Conservation (phyloP, 768 basidiomycete species). For the Nidularia sp. region DNA sequence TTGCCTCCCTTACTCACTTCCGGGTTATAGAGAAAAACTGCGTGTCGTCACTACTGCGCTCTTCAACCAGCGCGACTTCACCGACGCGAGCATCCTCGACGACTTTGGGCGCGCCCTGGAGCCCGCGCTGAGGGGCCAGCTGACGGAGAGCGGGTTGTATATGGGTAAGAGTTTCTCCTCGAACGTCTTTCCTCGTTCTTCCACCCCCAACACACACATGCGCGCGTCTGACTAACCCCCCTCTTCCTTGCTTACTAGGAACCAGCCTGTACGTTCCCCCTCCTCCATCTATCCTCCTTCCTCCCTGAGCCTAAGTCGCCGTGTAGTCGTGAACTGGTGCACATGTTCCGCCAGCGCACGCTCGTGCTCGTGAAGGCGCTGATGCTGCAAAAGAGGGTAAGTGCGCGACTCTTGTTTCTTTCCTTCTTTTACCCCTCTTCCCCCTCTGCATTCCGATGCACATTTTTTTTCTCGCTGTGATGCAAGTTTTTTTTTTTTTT, state of each 20-base stretch:
- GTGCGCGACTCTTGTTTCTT: constrained; percentile 6
- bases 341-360: constrained; percentile 89
- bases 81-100: constrained; percentile 81
- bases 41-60: constrained; percentile 92
- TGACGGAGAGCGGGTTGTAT: constrained; percentile 91
- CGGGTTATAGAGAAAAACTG: constrained; percentile 67
- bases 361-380: constrained; percentile 92
- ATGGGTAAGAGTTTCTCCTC: constrained; percentile 45
- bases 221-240: too few species aligned
- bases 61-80: constrained; percentile 91
- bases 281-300: too few species aligned
- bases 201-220: too few species aligned
- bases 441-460: too few species aligned
- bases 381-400: constrained; percentile 88
- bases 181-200: too few species aligned
- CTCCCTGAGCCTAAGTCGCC: neutral
- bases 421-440: neutral
- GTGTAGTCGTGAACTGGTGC: constrained; percentile 81
- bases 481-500: too few species aligned
- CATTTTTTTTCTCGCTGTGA: too few species aligned
- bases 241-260: constrained; percentile 26
- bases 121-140: constrained; percentile 65
- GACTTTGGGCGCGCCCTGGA: constrained; percentile 83
- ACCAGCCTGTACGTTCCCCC: constrained; percentile 55
- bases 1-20: neutral